Conservation (phyloP, 495 filamentous ascomycete genomes). For the Jackrogersella minutella region DNA sequence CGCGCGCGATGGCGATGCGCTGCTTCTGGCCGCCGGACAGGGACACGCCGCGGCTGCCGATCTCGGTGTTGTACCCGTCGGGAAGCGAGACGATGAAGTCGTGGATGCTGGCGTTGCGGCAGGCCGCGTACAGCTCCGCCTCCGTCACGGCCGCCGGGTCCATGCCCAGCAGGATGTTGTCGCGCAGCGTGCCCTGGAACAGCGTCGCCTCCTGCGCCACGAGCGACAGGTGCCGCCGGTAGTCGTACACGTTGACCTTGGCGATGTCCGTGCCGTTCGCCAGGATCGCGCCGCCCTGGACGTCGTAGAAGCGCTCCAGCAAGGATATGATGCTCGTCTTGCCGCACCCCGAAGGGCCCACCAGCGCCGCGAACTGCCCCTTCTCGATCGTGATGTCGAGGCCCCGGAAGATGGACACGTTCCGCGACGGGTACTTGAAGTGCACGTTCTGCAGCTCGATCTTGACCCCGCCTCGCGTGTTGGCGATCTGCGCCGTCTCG, state of each 20-base stretch:
- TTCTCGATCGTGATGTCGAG: constrained; percentile 67
- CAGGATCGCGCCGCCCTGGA: constrained; percentile 64
- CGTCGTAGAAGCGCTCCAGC: constrained; percentile 72
- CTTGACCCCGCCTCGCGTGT: constrained; percentile 55
- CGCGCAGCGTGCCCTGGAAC: constrained; percentile 63
- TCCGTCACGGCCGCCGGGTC: constrained; percentile 53
- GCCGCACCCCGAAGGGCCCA: constrained; percentile 77
- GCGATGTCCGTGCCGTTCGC: constrained; percentile 64
- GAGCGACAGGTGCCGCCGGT: constrained; percentile 66
- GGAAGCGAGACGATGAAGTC: constrained; percentile 73
- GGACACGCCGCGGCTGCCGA: constrained; percentile 70
- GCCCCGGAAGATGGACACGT: constrained; percentile 61
- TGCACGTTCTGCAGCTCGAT: constrained; percentile 68
- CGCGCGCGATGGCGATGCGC: constrained; percentile 79
- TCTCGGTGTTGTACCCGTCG: constrained; percentile 67
- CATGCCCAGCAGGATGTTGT: constrained; percentile 68
- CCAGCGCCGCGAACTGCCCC: constrained; percentile 75
- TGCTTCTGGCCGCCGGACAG: constrained; percentile 86
- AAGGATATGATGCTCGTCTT: constrained; percentile 78
- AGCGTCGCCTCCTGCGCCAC: constrained; percentile 73
- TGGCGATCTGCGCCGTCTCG: constrained; percentile 32
- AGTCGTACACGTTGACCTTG: constrained; percentile 57
- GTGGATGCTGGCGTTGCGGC: constrained; percentile 70
- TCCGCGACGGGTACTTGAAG: constrained; percentile 68
- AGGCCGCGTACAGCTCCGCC: constrained; percentile 65